phyloP scores from a whole-genome alignment of 805 yeast species.

The Brettanomyces custersianus region DNA sequence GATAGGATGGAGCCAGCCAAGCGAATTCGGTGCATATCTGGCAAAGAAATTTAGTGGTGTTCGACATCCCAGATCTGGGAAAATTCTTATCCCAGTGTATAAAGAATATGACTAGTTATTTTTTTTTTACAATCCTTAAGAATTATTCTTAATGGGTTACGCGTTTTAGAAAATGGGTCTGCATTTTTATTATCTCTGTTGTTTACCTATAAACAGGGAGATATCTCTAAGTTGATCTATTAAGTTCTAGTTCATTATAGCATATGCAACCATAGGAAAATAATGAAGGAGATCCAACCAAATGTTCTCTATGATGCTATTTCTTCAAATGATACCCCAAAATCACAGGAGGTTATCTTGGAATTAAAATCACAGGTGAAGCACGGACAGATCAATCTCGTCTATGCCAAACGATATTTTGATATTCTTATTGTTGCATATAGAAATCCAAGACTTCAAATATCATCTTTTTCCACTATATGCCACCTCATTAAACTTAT shows the following conservation, averaged over 20 bases:
- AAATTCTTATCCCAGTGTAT: slow-evolving; percentile 38
- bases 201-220: too few relatives aligned
- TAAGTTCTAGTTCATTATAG: too few relatives aligned
- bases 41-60: slow-evolving; percentile 47
- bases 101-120: slow-evolving; percentile 6
- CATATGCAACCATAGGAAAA: too few relatives aligned
- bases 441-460: slow-evolving; percentile 28
- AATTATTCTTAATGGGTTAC: too few relatives aligned
- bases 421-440: slow-evolving; percentile 40
- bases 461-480: slow-evolving; percentile 41
- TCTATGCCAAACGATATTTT: slow-evolving; percentile 39
- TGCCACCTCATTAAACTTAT: slow-evolving; percentile 52
- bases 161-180: too few relatives aligned
- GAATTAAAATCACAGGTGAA: slow-evolving; percentile 46
- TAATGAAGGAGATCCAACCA: slow-evolving; percentile 17
- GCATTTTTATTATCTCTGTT: too few relatives aligned
- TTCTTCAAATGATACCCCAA: slow-evolving; percentile 10
- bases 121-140: too few relatives aligned
- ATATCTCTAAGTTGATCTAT: too few relatives aligned
- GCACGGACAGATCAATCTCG: slow-evolving; percentile 42
- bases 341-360: slow-evolving; percentile 18
- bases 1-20: slow-evolving; percentile 65
- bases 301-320: slow-evolving; percentile 19
- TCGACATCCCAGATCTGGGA: slow-evolving; percentile 37
- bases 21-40: slow-evolving; percentile 47